Evolutionary conservation across 2,329 filamentous ascomycete genomes (phyloP), one percentile per base, ranked within the genome.

Genomic region (Aspergillus niger): DNA sequence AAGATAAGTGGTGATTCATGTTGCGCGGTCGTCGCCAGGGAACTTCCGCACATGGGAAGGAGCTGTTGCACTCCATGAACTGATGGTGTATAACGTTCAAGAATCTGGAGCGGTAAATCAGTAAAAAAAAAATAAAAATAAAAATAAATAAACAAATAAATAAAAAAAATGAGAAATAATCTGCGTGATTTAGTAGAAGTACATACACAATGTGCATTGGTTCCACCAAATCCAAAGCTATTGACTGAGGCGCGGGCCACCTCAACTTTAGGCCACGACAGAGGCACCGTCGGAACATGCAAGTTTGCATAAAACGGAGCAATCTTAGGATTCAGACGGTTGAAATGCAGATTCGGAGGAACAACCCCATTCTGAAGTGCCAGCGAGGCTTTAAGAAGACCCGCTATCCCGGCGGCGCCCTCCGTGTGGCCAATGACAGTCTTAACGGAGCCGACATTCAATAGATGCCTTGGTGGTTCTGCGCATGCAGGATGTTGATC

Each of bases 291-390:
- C 8, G 41, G 41, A n/a, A 44, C 15, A 8, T 44, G 6, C 41
- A 44, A n/a, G n/a, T 44, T 8, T 7, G 15, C 15, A 7, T 44
- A n/a, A n/a, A n/a, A n/a, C 2, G 17, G 17, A 15, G 13, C 41
- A 8, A 44, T n/a, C 8, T 15, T 8, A 7, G 41, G 8, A 44
- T n/a, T 44, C 8, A 20, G 41, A 8, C 7, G 79, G 72, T 8
- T 67, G 51, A 0, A 79, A 78, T 8, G 80, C 74, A 4, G 73
- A 60, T 24, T 73, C 63, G 3, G 59, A 59, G 65, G 83, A 85
- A 0, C 66, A 73, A 52, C 74, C 67, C 20, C 82, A 72, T 1
- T 80, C 82, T 5, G 68, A 66, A 1, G 66, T 65, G 2, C 69
- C 20, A 80, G 58, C 3, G 73, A 68, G 7, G 49, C 6, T 6